phyloP scores from a whole-genome alignment of 768 basidiomycete species.

The Boletellus emodensis region DNA sequence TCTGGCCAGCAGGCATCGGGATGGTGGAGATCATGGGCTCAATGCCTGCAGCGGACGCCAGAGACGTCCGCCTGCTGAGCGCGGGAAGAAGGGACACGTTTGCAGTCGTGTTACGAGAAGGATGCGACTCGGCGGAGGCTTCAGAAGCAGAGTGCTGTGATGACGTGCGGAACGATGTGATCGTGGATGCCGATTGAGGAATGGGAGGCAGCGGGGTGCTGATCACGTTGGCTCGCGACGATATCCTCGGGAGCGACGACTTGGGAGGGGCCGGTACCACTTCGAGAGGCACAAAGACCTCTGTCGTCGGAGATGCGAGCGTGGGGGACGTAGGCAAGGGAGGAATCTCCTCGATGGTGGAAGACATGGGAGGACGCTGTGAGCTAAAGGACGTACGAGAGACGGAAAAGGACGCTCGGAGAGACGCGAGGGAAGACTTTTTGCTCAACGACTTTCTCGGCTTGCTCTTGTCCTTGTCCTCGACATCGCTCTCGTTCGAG shows the following conservation, averaged over 20 bases:
- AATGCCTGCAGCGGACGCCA: constrained; percentile 23
- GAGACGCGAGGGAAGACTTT: constrained; percentile 29
- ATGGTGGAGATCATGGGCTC: constrained; percentile 13
- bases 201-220: constrained; percentile 21
- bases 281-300: not conserved
- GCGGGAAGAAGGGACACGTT: constrained; percentile 23
- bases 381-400: constrained; percentile 29
- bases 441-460: constrained; percentile 22
- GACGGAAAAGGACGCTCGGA: constrained; percentile 28
- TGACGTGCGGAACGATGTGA: constrained; percentile 21
- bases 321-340: constrained; percentile 28
- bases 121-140: constrained; percentile 9
- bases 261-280: not conserved
- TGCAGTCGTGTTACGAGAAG: constrained; percentile 6
- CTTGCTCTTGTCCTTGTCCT: constrained; percentile 16
- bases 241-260: constrained; percentile 17
- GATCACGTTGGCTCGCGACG: constrained; percentile 16
- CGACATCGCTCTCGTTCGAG: constrained; percentile 21
- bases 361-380: constrained; percentile 19
- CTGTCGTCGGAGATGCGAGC: constrained; percentile 1
- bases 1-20: not conserved
- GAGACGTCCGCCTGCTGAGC: constrained; percentile 25
- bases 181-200: constrained; percentile 27
- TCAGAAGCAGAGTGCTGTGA: constrained; percentile 23
- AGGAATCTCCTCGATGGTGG: constrained; percentile 22